Conservation (phyloP, 169 alveolate genomes). For the Plasmodium falciparum region DNA sequence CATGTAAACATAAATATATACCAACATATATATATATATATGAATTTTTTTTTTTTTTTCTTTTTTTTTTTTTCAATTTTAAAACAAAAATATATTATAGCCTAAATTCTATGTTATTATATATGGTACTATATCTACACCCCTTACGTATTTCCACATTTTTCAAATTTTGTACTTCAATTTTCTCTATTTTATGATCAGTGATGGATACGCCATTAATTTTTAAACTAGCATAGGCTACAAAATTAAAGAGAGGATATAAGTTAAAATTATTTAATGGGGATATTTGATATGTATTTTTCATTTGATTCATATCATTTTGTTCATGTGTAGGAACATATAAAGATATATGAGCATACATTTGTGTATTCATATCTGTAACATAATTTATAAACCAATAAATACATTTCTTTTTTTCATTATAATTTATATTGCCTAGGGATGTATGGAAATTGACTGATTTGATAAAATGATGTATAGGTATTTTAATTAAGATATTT, state of each 20-base stretch:
- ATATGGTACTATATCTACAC: slow-evolving; percentile 43
- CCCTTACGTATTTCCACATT: slow-evolving; percentile 20
- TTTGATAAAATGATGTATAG: slow-evolving; percentile 55
- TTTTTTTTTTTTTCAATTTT: background rate
- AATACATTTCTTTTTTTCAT: slow-evolving; percentile 13
- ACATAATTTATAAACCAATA: slow-evolving; percentile 34
- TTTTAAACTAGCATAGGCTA: slow-evolving; percentile 42
- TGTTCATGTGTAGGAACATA: slow-evolving; percentile 10
- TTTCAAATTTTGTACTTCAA: slow-evolving; percentile 19
- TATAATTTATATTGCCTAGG: slow-evolving; percentile 23
- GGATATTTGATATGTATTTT: background rate
- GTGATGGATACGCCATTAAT: slow-evolving; percentile 50
- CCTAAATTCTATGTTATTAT: slow-evolving; percentile 38
- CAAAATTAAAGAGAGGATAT: slow-evolving; percentile 38
- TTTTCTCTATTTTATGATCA: slow-evolving; percentile 27
- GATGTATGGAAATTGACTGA: slow-evolving; percentile 25
- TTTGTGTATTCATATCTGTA: slow-evolving; percentile 2
- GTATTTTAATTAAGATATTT: slow-evolving; percentile 43
- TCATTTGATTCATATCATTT: background rate
- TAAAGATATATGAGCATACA: slow-evolving; percentile 29
- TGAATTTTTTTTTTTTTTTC: background rate
- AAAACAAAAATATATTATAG: background rate
- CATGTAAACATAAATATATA: background rate
- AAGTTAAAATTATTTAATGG: background rate
- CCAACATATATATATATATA: background rate